These are phyloP conservation scores for Neurospora intermedia DNA, from an alignment of 495 filamentous ascomycete genomes.

Conservation along the genomic window DNA sequence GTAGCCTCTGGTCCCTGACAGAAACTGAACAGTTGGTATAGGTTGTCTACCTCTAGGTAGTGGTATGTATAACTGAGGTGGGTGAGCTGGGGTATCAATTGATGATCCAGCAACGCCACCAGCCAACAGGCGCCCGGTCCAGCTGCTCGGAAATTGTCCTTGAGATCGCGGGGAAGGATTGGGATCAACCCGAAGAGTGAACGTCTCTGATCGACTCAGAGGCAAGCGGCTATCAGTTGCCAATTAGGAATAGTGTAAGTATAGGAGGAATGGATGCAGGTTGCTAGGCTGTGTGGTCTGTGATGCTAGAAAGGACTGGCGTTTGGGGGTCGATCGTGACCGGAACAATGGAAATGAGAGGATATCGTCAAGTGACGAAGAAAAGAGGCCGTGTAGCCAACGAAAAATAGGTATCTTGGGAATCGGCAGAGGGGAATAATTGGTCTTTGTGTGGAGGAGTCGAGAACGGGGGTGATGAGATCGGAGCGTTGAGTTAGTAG, in stretches of 20 bases:
- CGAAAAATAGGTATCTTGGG: background rate
- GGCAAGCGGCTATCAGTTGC: background rate
- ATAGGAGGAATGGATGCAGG: background rate
- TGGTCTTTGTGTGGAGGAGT: background rate
- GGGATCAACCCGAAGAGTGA: background rate
- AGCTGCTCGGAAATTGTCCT: constrained; percentile 7
- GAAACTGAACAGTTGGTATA: background rate
- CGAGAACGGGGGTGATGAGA: background rate
- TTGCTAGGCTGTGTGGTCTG: background rate
- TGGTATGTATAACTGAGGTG: background rate
- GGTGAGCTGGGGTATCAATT: too few species aligned
- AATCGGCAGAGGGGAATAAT: background rate
- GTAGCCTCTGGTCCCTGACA: background rate
- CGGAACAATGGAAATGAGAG: background rate
- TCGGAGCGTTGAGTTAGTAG: background rate
- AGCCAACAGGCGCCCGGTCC: constrained; percentile 17
- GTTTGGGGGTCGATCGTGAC: background rate
- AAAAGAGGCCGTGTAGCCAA: background rate
- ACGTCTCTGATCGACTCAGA: background rate
- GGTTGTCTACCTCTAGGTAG: background rate
- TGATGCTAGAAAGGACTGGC: background rate
- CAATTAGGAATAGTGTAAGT: background rate
- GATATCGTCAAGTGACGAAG: background rate
- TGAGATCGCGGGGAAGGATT: background rate
- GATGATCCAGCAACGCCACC: too few species aligned